Evolutionary conservation across 1,139 yeast genomes (phyloP).

Genomic region (Yamadazyma atmosphaerica): DNA sequence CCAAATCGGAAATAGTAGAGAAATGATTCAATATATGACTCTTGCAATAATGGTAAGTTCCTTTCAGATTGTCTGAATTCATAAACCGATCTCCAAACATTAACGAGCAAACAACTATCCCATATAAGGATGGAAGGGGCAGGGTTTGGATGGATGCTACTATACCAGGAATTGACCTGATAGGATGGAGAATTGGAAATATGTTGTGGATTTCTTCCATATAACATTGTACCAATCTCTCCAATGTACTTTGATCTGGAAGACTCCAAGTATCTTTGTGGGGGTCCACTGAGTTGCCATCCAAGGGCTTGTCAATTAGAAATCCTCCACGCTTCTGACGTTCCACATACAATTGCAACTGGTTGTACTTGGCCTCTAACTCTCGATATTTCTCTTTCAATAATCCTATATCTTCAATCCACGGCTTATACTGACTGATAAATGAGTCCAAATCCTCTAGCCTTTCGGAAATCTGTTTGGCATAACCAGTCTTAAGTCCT

Average conservation of each 20-base stretch:
- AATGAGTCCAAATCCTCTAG: conserved; percentile 16
- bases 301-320: too few species aligned
- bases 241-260: not conserved
- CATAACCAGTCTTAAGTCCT: conserved; percentile 31
- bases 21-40: conserved; percentile 20
- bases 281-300: not conserved
- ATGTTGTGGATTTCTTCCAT: conserved; percentile 16
- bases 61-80: conserved; percentile 6
- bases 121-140: conserved; percentile 7
- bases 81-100: conserved; percentile 7
- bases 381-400: conserved; percentile 8
- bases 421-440: conserved; percentile 9
- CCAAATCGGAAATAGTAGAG: conserved; percentile 19
- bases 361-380: conserved; percentile 12
- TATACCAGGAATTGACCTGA: conserved; percentile 8
- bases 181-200: conserved; percentile 17
- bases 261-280: not conserved
- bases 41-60: conserved; percentile 10
- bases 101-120: conserved; percentile 12
- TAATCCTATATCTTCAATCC: conserved; percentile 8
- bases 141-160: conserved; percentile 6
- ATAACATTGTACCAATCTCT: conserved; percentile 13
- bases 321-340: not conserved
- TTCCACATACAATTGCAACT: conserved; percentile 1
- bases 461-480: conserved; percentile 13